phyloP scores from a whole-genome alignment of 176 grass and related monocot genomes.

The Oryza meyeriana region DNA sequence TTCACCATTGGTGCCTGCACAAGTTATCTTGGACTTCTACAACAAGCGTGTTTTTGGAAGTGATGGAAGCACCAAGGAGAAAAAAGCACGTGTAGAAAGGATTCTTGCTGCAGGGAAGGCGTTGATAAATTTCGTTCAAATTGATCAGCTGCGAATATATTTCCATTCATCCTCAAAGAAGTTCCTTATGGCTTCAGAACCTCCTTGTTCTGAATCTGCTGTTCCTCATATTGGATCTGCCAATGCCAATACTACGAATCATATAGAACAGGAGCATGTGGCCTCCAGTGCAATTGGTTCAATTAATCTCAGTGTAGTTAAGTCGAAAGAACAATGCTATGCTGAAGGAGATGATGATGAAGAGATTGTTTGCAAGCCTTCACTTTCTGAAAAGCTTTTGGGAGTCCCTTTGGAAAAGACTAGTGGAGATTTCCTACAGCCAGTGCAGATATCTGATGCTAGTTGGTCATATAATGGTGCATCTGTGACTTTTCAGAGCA shows the following conservation, averaged over 20 bases:
- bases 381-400: conserved; percentile 42
- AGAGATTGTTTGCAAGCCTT: conserved; percentile 88
- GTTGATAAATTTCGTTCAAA: conserved; percentile 52
- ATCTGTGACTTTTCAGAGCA: conserved; percentile 4
- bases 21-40: conserved; percentile 86
- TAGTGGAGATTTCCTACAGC: conserved; percentile 26
- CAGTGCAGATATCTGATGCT: conserved; percentile 31
- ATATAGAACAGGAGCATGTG: conserved; percentile 21
- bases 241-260: conserved; percentile 10
- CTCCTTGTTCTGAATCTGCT: conserved; percentile 42
- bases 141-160: conserved; percentile 72
- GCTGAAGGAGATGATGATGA: conserved; percentile 91
- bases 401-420: conserved; percentile 25
- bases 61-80: conserved; percentile 64
- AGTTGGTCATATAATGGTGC: conserved; percentile 20
- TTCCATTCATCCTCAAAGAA: conserved; percentile 66
- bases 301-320: conserved; percentile 18
- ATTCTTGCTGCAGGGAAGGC: conserved; percentile 69
- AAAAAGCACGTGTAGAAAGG: conserved; percentile 59
- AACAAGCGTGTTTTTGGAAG: conserved; percentile 57
- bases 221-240: neutral
- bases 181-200: conserved; percentile 53
- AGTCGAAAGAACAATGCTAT: conserved; percentile 29
- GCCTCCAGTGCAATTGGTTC: conserved; percentile 11
- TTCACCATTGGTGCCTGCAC: conserved; percentile 68